Conservation (phyloP, 2,329 filamentous ascomycete species). For the Neopestalotiopsis rosae region DNA sequence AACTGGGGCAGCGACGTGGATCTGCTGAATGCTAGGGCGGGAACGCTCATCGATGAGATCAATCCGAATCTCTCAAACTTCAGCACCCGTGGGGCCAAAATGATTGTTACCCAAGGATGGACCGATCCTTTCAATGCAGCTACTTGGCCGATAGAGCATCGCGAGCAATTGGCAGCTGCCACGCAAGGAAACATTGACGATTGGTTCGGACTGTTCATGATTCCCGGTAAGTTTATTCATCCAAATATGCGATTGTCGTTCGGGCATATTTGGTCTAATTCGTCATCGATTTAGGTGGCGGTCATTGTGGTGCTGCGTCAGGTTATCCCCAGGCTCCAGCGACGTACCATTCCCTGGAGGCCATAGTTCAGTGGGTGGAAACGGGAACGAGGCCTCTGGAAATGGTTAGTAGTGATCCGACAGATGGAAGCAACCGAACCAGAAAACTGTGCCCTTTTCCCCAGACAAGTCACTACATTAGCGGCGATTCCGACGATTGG, state of each 20-base stretch:
- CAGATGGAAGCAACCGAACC: constrained; percentile 35
- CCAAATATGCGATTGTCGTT: too few species aligned
- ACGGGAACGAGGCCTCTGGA: constrained; percentile 30
- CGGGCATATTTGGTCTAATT: too few species aligned
- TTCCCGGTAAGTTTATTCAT: constrained; percentile 32
- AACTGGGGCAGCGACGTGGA: constrained; percentile 42
- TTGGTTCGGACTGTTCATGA: constrained; percentile 43
- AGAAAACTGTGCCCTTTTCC: constrained; percentile 33
- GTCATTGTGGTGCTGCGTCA: constrained; percentile 41
- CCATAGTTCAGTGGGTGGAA: constrained; percentile 42
- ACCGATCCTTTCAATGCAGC: constrained; percentile 41
- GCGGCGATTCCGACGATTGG: constrained; percentile 25
- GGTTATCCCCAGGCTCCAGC: constrained; percentile 38
- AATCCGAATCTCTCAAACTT: constrained; percentile 35
- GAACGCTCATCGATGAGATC: constrained; percentile 43
- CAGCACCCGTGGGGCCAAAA: constrained; percentile 37
- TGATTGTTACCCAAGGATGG: constrained; percentile 45
- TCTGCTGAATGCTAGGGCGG: constrained; percentile 36
- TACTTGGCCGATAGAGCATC: constrained; percentile 41
- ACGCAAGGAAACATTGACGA: constrained; percentile 32
- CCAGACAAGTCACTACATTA: constrained; percentile 22
- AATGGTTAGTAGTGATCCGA: constrained; percentile 35
- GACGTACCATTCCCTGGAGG: constrained; percentile 39
- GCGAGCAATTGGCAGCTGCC: constrained; percentile 31
- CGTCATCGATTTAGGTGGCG: constrained; percentile 25